Percentiles rank a stretch among this genome's conserved stretches.
phyloP scores from a whole-genome alignment of 2,329 filamentous ascomycete species.

The Tolypocladium tundrense region DNA sequence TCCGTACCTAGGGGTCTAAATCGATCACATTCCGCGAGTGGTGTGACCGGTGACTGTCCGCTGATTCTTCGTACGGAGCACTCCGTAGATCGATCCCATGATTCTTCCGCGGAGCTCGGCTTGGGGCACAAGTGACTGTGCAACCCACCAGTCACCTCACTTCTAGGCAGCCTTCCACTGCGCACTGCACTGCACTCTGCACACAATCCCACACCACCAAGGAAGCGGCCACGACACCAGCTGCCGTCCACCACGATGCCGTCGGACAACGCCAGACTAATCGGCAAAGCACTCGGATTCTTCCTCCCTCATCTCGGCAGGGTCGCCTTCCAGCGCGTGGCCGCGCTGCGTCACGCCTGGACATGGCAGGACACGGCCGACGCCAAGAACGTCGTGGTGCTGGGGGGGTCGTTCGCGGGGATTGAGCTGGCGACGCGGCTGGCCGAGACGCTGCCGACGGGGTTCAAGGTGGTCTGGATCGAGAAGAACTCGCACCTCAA shows the following conservation, averaged over 20 bases:
- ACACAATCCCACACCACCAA: no score
- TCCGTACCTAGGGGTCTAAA: no score
- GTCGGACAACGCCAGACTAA: neutral
- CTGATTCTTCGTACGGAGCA: neutral
- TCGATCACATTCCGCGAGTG: no score
- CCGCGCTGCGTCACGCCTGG: neutral
- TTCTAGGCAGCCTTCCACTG: neutral
- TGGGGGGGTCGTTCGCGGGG: neutral
- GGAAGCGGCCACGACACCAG: neutral
- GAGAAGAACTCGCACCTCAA: neutral
- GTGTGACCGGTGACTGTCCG: no score
- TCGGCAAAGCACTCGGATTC: neutral
- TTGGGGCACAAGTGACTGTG: neutral
- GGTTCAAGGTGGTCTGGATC: neutral
- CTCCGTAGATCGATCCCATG: neutral
- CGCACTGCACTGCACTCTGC: neutral
- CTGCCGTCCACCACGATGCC: neutral
- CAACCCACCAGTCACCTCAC: no score
- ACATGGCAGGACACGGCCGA: neutral
- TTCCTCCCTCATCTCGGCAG: neutral
- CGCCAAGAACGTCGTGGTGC: neutral
- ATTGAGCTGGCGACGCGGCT: neutral
- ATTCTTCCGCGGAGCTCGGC: neutral
- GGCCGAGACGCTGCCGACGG: neutral
- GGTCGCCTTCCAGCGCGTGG: neutral